Percentiles rank a stretch among this genome's conserved stretches.
These are phyloP conservation scores for Talaromyces liani DNA, from an alignment of 495 filamentous ascomycete genomes.

Conservation along the genomic window DNA sequence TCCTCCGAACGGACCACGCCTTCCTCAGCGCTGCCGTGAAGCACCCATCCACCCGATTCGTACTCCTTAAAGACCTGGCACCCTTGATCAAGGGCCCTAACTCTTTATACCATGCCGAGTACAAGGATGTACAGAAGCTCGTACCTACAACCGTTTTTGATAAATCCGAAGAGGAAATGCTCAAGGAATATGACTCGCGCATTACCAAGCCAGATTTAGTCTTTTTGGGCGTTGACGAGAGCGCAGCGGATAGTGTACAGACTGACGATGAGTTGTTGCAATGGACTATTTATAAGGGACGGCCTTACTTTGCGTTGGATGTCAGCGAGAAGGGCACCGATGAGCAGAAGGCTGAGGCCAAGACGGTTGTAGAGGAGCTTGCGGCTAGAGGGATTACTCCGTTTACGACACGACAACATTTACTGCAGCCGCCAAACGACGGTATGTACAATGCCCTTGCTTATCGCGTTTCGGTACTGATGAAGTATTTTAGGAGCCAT, in stretches of 20 bases:
- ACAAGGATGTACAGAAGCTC: slow-evolving; percentile 58
- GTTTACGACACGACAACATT: slow-evolving; percentile 49
- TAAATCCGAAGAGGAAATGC: slow-evolving; percentile 62
- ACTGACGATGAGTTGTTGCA: slow-evolving; percentile 39
- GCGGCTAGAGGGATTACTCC: slow-evolving; percentile 54
- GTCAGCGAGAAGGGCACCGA: slow-evolving; percentile 63
- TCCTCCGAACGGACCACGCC: slow-evolving; percentile 68
- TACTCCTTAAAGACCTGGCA: slow-evolving; percentile 71
- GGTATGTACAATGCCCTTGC: slow-evolving; percentile 32
- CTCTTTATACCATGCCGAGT: slow-evolving; percentile 53
- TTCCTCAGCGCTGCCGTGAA: slow-evolving; percentile 73
- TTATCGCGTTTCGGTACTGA: slow-evolving; percentile 9
- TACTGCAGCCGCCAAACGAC: slow-evolving; percentile 49
- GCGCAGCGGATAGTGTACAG: slow-evolving; percentile 11
- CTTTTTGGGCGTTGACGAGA: slow-evolving; percentile 83
- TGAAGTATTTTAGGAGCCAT: slow-evolving; percentile 58
- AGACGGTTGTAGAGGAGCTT: slow-evolving; percentile 46
- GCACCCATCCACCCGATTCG: slow-evolving; percentile 62
- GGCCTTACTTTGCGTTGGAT: slow-evolving; percentile 83
- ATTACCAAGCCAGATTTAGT: slow-evolving; percentile 60
- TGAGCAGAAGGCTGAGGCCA: slow-evolving; percentile 36
- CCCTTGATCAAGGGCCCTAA: slow-evolving; percentile 57
- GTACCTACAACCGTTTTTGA: slow-evolving; percentile 65
- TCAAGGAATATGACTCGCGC: slow-evolving; percentile 67
- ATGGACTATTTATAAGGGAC: slow-evolving; percentile 61